Conservation (phyloP, 345 rosid species). For the Hibiscus tridactylites region DNA sequence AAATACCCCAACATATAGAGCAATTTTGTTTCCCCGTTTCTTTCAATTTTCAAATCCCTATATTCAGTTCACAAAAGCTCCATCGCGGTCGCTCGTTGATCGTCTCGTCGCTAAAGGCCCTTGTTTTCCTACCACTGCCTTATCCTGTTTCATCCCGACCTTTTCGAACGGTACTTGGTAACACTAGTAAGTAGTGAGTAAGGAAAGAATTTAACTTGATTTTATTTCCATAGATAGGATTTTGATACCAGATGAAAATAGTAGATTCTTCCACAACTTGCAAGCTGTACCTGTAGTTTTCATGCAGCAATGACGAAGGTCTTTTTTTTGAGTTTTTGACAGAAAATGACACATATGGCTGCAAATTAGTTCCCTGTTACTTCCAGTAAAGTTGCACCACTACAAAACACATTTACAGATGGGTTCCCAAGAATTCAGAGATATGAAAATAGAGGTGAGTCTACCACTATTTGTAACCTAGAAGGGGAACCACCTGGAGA, state of each 20-base stretch:
- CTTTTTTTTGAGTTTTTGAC: constrained; percentile 19
- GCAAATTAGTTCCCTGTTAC: constrained; percentile 8
- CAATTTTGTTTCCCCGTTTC: too few species aligned
- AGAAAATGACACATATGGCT: constrained; percentile 14
- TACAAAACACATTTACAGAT: background rate
- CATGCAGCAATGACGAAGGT: constrained; percentile 12
- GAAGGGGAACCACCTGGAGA: background rate
- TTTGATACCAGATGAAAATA: constrained; percentile 15
- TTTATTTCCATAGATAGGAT: background rate
- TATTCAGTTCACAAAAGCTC: too few species aligned
- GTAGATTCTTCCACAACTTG: constrained; percentile 13
- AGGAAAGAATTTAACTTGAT: constrained; percentile 2
- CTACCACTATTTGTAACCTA: background rate
- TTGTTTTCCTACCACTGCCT: too few species aligned
- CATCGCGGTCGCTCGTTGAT: too few species aligned
- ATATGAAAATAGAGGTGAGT: background rate
- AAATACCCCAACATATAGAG: too few species aligned
- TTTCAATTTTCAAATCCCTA: too few species aligned
- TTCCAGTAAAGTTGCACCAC: background rate
- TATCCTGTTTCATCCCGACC: too few species aligned
- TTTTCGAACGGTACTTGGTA: background rate
- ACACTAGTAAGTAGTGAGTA: background rate
- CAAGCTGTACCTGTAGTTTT: background rate
- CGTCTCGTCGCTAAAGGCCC: too few species aligned
- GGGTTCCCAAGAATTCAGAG: too few species aligned